Evolutionary conservation across 495 filamentous ascomycete genomes (phyloP).

Genomic region (Aspergillus coremiiformis): DNA sequence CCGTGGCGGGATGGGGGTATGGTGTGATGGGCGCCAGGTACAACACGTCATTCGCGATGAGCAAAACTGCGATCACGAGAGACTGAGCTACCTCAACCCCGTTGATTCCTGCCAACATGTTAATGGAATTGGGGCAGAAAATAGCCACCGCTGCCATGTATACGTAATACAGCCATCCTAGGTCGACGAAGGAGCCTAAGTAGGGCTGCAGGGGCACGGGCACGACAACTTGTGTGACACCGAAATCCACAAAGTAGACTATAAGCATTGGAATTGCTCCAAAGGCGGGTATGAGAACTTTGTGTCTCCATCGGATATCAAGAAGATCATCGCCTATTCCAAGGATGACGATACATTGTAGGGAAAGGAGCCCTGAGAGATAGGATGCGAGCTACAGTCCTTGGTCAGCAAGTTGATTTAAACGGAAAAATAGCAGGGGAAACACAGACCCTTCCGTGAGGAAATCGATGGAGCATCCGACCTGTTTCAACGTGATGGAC

Average conservation of each 20-base stretch:
- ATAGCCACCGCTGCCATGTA: conserved; percentile 96
- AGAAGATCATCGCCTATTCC: conserved; percentile 95
- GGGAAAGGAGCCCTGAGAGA: conserved; percentile 83
- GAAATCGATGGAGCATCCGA: conserved; percentile 80
- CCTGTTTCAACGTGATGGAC: conserved; percentile 62
- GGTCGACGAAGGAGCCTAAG: conserved; percentile 71
- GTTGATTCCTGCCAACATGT: conserved; percentile 96
- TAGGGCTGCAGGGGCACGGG: conserved; percentile 77
- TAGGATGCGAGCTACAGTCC: conserved; percentile 75
- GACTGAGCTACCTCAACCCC: conserved; percentile 95
- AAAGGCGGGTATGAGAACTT: conserved; percentile 93
- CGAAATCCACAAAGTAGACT: conserved; percentile 97
- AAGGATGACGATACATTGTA: conserved; percentile 82
- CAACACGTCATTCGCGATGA: conserved; percentile 84
- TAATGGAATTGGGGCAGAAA: conserved; percentile 97
- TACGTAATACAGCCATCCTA: conserved; percentile 85
- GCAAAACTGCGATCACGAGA: conserved; percentile 75
- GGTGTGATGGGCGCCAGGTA: conserved; percentile 55
- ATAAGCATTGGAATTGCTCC: conserved; percentile 89
- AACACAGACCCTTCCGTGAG: conserved; percentile 72
- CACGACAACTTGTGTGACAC: conserved; percentile 88
- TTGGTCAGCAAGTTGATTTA: neutral
- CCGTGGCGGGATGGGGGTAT: conserved; percentile 85
- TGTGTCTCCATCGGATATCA: conserved; percentile 98
- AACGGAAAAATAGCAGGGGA: neutral